Evolutionary conservation across 208 protist genomes (phyloP).

Genomic region (Acanthamoeba lenticulata): DNA sequence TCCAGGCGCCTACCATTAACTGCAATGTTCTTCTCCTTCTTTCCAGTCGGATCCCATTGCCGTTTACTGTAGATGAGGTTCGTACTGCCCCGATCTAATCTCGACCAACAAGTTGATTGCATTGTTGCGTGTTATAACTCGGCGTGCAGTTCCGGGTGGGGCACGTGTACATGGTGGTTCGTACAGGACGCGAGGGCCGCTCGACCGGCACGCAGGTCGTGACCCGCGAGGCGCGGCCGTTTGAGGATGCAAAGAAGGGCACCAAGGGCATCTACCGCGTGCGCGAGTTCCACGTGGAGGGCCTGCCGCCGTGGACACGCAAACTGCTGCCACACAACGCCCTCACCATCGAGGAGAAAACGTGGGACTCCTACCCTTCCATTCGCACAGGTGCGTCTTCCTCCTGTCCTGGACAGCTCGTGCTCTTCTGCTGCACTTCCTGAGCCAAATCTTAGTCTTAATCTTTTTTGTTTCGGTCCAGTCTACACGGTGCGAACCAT

Average conservation of each 20-base stretch:
- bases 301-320: not conserved
- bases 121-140: not conserved
- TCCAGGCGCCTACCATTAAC: no score
- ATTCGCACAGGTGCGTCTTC: not conserved
- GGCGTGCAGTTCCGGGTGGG: not conserved
- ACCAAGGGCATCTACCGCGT: not conserved
- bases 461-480: not conserved
- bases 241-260: not conserved
- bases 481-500: no score
- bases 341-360: slow-evolving; percentile 30
- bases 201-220: not conserved
- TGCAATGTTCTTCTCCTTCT: no score
- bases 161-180: slow-evolving; percentile 15
- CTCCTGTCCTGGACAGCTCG: not conserved
- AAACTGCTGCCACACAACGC: slow-evolving; percentile 17
- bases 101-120: not conserved
- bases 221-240: not conserved
- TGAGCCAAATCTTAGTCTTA: no score
- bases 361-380: slow-evolving; percentile 5
- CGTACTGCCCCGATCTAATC: no score
- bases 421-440: not conserved
- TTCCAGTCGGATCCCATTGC: not conserved
- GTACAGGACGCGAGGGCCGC: not conserved
- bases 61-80: slow-evolving; percentile 1
- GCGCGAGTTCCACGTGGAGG: slow-evolving; percentile 28